Base-by-base conservation (phyloP, 345 rosid genomes). In the Fremontodendron californicum region DNA sequence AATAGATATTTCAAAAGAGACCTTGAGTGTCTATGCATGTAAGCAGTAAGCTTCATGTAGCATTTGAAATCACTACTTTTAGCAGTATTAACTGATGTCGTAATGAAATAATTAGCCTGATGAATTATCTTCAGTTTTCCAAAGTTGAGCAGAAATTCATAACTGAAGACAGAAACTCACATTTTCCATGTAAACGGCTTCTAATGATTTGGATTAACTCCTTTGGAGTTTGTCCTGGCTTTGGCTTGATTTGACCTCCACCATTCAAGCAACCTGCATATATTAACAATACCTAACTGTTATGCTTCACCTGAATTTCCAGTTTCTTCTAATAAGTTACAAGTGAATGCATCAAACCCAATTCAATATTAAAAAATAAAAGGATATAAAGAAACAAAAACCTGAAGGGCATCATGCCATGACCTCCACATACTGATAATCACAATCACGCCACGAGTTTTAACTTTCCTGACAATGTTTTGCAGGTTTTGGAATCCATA, bases 391-490 rank as follows among this genome's bases (percentile, higher is more conserved):
- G 18, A 23, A 68, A 55, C 27, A 40, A 23, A 12, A 78, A 93
- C 98, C 99, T 86, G 99, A 82, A 80, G 99, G 99, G 69, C n/a
- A n/a, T n/a, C 98, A 96, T 19, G 98, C 99, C 99, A 94, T 96
- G 79, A 96, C 90, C 91, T 96, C 98, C 79, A 96, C 97, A 77
- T 85, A 96, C 35, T 96, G 94, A 83, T 91, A 96, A 77, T 94
- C 99, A 74, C 98, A 94, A 80, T 85, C 92, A n/a, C n/a, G n/a
- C 61, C 35, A 69, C 45, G n/a, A n/a, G 79, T 91, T 85, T 94
- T 94, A 46, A 96, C 82, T 84, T 87, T 96, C 78, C 97, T 84
- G 27, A 96, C 97, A 16, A 96, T 77, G 57, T 96, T 96, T 85
- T 96, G 99, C 82, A 96, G 87, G 83, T 96, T 96, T 78, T 83